A percentile compares a stretch with the other conserved stretches of the same genome.
phyloP scores from a whole-genome alignment of 306 rosid genomes.

The Begonia loranthoides region DNA sequence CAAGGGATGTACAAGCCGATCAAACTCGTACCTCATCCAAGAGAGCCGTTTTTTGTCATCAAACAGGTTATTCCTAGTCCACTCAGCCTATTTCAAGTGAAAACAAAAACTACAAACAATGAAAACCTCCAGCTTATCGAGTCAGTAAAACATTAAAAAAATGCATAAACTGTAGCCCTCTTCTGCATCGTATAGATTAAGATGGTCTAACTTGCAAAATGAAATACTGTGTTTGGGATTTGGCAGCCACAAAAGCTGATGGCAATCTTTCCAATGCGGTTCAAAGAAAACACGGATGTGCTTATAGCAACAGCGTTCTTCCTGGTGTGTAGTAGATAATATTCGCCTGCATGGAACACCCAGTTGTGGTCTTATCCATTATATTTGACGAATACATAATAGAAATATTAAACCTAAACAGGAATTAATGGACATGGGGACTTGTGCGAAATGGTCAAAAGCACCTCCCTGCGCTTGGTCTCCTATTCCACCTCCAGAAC shows the following conservation, averaged over 20 bases:
- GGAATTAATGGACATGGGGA: constrained; percentile 88
- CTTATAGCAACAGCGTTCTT: constrained; percentile 78
- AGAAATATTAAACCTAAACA: constrained; percentile 16
- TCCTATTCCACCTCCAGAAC: constrained; percentile 88
- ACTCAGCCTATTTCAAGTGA: no score
- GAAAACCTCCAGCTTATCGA: no score
- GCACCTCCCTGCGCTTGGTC: constrained; percentile 84
- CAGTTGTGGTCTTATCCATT: constrained; percentile 1
- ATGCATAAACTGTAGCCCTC: no score
- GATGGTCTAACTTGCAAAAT: constrained; percentile 6
- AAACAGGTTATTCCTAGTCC: constrained; percentile 47
- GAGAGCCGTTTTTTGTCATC: constrained; percentile 81
- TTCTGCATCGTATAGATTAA: background rate
- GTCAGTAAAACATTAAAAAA: no score
- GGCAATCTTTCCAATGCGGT: constrained; percentile 72
- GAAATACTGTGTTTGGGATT: constrained; percentile 6
- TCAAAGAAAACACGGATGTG: constrained; percentile 60
- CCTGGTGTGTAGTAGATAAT: constrained; percentile 63
- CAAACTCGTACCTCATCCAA: constrained; percentile 69
- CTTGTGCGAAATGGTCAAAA: constrained; percentile 62
- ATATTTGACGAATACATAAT: background rate
- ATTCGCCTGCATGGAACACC: constrained; percentile 2
- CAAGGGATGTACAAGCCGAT: constrained; percentile 58
- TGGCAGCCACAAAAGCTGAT: constrained; percentile 62
- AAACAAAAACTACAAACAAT: no score